Evolutionary conservation across 148 eudicot species (phyloP), one percentile per base, ranked within the genome.

Genomic region (Rhododendron molle): DNA sequence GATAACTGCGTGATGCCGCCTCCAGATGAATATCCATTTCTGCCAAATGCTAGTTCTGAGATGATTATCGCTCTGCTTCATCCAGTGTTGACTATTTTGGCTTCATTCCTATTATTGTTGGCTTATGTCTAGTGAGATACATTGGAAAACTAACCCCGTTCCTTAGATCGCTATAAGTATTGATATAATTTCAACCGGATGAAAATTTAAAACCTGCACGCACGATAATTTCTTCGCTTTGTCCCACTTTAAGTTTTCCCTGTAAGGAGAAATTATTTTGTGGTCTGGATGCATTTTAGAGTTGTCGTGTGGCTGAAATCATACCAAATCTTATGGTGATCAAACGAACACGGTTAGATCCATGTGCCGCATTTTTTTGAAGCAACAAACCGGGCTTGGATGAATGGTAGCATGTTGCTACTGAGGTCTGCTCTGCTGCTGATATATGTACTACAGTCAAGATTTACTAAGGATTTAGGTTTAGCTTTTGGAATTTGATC

Each of bases 1-100:
- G 76, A 71, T 71, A 71, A 71, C 76, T 30, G 76, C 34, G 76
- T 71, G 20, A 71, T 71, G 76, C 76, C 76, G 1, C 76, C 76
- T 71, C 76, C 76, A 30, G 38, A 71, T 71, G 76, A 71, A 32
- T 71, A 71, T 28, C 76, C 76, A 13, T 71, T 71, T 71, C 9
- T 71, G 20, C 76, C 76, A 32, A 71, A 28, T 71, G 40, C 40
- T 15, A 30, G 38, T 43, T 79, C 86, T 74, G 72, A 81, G 83
- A 54, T 79, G n/a, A 60, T 34, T 12, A 23, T 76, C 67, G 40
- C 89, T 11, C 65, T 88, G 20, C 71, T 87, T 52, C 79, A 85
- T 15, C 54, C 85, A 23, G 40, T 85, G 9, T 40, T 86, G 87
- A 83, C 89, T 20, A 36, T 40, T 76, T 76, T 76, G 50, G 50